Conservation (phyloP, 306 rosid genomes). For the Argentina anserina region DNA sequence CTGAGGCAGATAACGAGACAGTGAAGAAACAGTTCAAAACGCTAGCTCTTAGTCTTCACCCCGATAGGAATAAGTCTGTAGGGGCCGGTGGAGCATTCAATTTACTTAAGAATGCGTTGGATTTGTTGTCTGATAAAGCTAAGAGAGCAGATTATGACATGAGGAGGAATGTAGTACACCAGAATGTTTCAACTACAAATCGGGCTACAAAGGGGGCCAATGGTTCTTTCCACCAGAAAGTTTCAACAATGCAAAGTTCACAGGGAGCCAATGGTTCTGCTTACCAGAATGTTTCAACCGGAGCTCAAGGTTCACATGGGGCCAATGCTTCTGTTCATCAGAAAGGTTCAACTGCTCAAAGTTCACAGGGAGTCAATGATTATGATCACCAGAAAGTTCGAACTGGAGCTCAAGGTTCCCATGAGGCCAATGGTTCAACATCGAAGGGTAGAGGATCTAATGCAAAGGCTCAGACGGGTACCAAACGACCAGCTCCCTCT, state of each 20-base stretch:
- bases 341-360: conserved; percentile 22
- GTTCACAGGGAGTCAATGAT: conserved; percentile 56
- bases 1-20: conserved; percentile 63
- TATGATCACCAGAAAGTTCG: neutral
- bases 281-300: neutral
- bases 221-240: conserved; percentile 22
- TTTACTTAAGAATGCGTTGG: conserved; percentile 80
- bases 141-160: conserved; percentile 58
- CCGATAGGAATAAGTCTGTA: conserved; percentile 81
- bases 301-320: conserved; percentile 45
- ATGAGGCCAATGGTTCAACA: conserved; percentile 46
- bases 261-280: conserved; percentile 50
- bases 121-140: conserved; percentile 68
- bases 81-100: conserved; percentile 91
- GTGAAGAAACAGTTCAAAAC: conserved; percentile 70
- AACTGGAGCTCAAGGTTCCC: conserved; percentile 31
- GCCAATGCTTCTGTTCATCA: conserved; percentile 23
- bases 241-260: conserved; percentile 27
- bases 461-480: conserved; percentile 48
- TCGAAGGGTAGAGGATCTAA: conserved; percentile 43
- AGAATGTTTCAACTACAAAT: neutral
- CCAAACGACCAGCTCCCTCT: conserved; percentile 40
- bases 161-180: conserved; percentile 32
- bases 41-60: conserved; percentile 87
- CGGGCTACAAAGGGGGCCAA: conserved; percentile 54